Conservation (phyloP, 2,329 filamentous ascomycete species). For the Penicillium crustosum region DNA sequence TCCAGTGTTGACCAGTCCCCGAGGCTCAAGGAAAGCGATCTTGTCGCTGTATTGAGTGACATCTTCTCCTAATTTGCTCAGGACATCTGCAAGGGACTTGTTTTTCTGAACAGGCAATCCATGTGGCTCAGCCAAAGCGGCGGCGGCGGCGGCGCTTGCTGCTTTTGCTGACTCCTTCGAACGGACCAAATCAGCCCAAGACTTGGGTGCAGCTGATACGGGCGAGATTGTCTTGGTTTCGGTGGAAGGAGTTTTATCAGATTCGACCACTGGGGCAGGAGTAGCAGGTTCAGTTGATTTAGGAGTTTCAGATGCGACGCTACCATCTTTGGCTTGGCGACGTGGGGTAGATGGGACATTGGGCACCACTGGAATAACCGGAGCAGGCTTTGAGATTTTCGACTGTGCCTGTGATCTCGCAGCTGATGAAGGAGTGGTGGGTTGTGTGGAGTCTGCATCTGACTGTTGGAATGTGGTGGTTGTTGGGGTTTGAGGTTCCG, state of each 20-base stretch:
- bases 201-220: conserved; percentile 55
- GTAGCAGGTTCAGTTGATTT: conserved; percentile 28
- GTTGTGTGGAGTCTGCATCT: conserved; percentile 55
- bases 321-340: conserved; percentile 38
- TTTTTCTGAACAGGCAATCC: conserved; percentile 50
- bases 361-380: conserved; percentile 51
- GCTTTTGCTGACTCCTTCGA: conserved; percentile 44
- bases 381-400: conserved; percentile 36
- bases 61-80: conserved; percentile 70
- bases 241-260: conserved; percentile 1
- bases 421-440: conserved; percentile 57
- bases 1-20: conserved; percentile 91
- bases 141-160: conserved; percentile 29
- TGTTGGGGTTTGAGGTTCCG: conserved; percentile 57
- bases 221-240: conserved; percentile 41
- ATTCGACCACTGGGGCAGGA: conserved; percentile 5
- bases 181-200: conserved; percentile 69
- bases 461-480: conserved; percentile 61
- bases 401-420: conserved; percentile 34
- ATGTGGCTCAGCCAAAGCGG: conserved; percentile 35
- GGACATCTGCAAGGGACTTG: conserved; percentile 71
- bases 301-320: conserved; percentile 36
- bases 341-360: conserved; percentile 38
- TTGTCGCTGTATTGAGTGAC: conserved; percentile 58
- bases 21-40: conserved; percentile 82